Evolutionary conservation across 2,329 filamentous ascomycete genomes (phyloP).

Genomic region (Allantophomopsis lycopodina): DNA sequence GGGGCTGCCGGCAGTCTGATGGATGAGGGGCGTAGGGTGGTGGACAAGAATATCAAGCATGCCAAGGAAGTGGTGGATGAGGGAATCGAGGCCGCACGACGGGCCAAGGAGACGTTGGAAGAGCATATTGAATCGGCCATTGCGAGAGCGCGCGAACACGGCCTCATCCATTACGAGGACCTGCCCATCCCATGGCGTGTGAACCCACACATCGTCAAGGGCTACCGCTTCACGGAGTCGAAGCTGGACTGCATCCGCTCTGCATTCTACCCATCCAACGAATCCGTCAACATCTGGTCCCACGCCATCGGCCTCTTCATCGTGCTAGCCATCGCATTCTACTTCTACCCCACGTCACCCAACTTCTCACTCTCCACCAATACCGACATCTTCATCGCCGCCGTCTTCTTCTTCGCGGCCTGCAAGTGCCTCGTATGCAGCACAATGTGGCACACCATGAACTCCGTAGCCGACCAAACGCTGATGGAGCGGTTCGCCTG

Average conservation of each 20-base stretch:
- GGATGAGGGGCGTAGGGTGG: constrained; percentile 64
- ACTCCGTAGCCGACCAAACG: constrained; percentile 79
- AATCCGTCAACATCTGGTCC: constrained; percentile 96
- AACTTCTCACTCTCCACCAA: constrained; percentile 83
- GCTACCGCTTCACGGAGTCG: constrained; percentile 88
- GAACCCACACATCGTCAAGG: constrained; percentile 83
- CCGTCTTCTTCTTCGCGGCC: constrained; percentile 90
- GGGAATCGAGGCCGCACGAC: constrained; percentile 67
- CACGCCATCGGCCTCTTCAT: constrained; percentile 82
- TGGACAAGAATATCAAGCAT: constrained; percentile 65
- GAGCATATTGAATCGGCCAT: constrained; percentile 76
- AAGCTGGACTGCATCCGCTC: constrained; percentile 82
- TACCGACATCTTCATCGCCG: constrained; percentile 79
- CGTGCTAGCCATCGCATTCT: constrained; percentile 80
- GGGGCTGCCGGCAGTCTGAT: constrained; percentile 60
- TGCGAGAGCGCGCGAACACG: constrained; percentile 58
- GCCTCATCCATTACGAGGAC: constrained; percentile 79
- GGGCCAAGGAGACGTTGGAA: constrained; percentile 70
- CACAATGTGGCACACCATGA: constrained; percentile 98
- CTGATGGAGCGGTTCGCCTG: constrained; percentile 93
- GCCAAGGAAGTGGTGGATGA: constrained; percentile 69
- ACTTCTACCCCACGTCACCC: constrained; percentile 81
- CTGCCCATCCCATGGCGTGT: constrained; percentile 85
- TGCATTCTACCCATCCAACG: constrained; percentile 76
- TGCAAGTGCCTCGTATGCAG: constrained; percentile 92